Evolutionary conservation across 805 yeast species (phyloP), one percentile per base, ranked within the genome.

Genomic region (Wickerhamiella occidentalis): DNA sequence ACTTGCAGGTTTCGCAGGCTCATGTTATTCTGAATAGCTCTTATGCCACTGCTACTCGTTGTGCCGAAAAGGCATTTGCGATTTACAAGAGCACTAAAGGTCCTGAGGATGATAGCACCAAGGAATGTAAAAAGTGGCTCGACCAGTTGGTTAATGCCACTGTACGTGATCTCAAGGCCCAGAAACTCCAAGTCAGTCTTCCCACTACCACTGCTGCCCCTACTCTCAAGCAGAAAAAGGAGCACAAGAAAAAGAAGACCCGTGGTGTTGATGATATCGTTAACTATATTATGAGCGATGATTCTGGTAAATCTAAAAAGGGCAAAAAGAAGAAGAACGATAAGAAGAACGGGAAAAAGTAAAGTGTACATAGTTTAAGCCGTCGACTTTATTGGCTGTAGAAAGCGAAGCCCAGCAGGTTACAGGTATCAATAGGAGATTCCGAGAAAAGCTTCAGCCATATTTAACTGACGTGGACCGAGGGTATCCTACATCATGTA

Each of bases 221-320:
- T 18, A 21, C 46, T 17, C 26, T 33, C 29, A 36, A 22, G 23
- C 30, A 36, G 33, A 33, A 40, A 33, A 19, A 18, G 28, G 30
- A 26, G 29, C 30, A 42, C 56, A 78, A 82, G 15, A 76, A 72
- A 35, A 70, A 82, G 52, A 78, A 81, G 12, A 64, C 68, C 45
- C 72, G 77, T 61, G 76, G 82, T 15, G 74, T 82, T 47, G 87
- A 80, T 50, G 88, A 80, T 51, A 73, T 82, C 53, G 67, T 82
- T 66, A 70, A 71, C 51, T 83, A 76, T 60, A 80, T 83, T 58
- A 48, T 48, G 52, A 51, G 55, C 47, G 47, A 48, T 28, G 40
- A 47, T 12, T 19, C 35, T 23, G 28, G 22, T 80, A 79, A 64
- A 86, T 47, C 36, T 25, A 48, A 55, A 35, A 49, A 51, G 54